Evolutionary conservation across 192 early-diverging fungal genomes (phyloP), one percentile per base, ranked within the genome.

Genomic region (Umbelopsis sp.): DNA sequence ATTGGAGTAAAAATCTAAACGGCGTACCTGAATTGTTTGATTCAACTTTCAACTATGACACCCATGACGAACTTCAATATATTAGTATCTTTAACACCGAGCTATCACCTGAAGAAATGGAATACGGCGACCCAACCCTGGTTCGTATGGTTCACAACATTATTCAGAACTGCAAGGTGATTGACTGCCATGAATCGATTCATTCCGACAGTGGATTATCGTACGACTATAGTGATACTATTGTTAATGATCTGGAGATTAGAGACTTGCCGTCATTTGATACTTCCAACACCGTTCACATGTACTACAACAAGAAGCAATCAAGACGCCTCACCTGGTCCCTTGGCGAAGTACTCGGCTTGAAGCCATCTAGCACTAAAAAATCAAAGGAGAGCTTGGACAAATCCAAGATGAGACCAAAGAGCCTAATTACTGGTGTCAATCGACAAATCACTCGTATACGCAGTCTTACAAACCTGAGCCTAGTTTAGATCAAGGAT

Each of bases 11-110:
- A 34, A 62, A 34, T 14, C 56, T 62, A 16, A 14, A 9, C 26
- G 56, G 56, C 11, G 31, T 62, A 1, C 3, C 26, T 32, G 56
- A 62, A 34, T 26, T 62, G 11, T 62, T 34, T 36, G 56, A 34
- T 29, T n/a, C 29, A 17, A 16, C 26, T 11, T 34, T 7, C 31
- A 9, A 62, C 29, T 32, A 12, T 20, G 29, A 32, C 9, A 0
- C 4, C 10, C 14, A 34, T 11, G 56, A 62, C 8, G 56, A 62
- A 12, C 31, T 62, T n/a, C 56, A 62, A 34, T 62, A 62, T 4
- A 32, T 62, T 62, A 62, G 56, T 26, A 62, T 62, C 31, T 62
- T 62, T 32, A 62, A 16, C 31, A 62, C 56, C 56, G 56, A 62
- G n/a, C 31, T 62, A 1, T 62, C 56, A 11, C 32, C 56, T 4